phyloP scores from a whole-genome alignment of 2,329 filamentous ascomycete species.

The Fusarium lyarnte region DNA sequence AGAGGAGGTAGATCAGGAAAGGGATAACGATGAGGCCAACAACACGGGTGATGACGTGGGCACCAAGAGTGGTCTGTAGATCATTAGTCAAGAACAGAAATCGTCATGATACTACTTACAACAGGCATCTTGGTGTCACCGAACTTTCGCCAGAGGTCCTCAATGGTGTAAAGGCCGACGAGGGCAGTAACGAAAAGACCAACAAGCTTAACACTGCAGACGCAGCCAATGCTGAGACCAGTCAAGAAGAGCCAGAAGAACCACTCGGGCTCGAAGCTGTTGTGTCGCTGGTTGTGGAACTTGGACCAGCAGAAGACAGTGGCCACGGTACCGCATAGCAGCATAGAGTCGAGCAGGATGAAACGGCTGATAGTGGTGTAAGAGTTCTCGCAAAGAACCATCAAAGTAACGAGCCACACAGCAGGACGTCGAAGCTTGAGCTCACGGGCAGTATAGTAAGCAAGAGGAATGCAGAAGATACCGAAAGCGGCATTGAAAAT shows the following conservation, averaged over 20 bases:
- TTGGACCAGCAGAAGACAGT: conserved; percentile 97
- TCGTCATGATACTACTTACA: conserved; percentile 56
- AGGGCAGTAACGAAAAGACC: conserved; percentile 95
- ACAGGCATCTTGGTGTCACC: conserved; percentile 92
- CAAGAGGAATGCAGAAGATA: conserved; percentile 89
- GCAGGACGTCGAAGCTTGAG: conserved; percentile 85
- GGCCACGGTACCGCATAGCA: conserved; percentile 97
- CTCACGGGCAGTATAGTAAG: conserved; percentile 94
- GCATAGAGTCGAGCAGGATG: conserved; percentile 98
- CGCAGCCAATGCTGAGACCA: conserved; percentile 94
- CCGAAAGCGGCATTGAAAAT: conserved; percentile 97
- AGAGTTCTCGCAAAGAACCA: conserved; percentile 99
- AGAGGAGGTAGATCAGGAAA: conserved; percentile 91
- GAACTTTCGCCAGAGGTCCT: conserved; percentile 98
- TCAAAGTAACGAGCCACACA: conserved; percentile 94
- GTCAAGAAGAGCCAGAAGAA: conserved; percentile 94
- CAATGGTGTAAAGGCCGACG: conserved; percentile 93
- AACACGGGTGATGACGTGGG: conserved; percentile 82
- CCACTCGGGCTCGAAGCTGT: conserved; percentile 92
- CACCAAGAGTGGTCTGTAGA: conserved; percentile 69
- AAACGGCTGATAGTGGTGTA: conserved; percentile 99
- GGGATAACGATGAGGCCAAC: conserved; percentile 90
- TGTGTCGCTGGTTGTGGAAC: conserved; percentile 87
- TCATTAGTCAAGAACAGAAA: conserved; percentile 6
- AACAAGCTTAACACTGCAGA: conserved; percentile 98